phyloP scores from a whole-genome alignment of 805 yeast species.

The Metschnikowia lunata region DNA sequence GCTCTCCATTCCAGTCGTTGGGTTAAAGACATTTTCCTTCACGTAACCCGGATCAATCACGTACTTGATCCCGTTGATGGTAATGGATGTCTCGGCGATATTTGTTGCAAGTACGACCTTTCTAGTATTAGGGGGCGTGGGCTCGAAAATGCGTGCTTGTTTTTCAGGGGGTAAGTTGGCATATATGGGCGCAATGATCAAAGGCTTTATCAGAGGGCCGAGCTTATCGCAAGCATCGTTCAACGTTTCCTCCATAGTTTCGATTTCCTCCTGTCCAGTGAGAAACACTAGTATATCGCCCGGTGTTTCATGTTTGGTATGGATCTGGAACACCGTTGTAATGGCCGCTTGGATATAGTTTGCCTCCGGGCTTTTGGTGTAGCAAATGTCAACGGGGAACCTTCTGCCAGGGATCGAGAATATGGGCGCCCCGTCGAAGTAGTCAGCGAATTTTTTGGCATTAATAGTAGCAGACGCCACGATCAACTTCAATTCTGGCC shows the following conservation, averaged over 20 bases:
- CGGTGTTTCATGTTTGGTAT: conserved; percentile 54
- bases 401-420: conserved; percentile 88
- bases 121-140: conserved; percentile 72
- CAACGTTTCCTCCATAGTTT: conserved; percentile 67
- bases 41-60: conserved; percentile 46
- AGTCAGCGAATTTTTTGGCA: conserved; percentile 78
- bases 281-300: conserved; percentile 89
- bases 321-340: conserved; percentile 84
- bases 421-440: conserved; percentile 80
- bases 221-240: conserved; percentile 60
- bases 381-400: conserved; percentile 85
- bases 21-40: conserved; percentile 40
- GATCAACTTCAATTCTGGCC: conserved; percentile 70
- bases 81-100: conserved; percentile 58
- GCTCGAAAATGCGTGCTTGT: conserved; percentile 79
- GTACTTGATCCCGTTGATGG: conserved; percentile 40
- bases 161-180: conserved; percentile 85
- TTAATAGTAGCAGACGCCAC: conserved; percentile 95
- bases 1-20: conserved; percentile 42
- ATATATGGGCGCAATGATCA: conserved; percentile 81
- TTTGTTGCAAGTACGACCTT: conserved; percentile 94
- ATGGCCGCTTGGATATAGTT: conserved; percentile 88
- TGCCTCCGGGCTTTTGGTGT: conserved; percentile 82
- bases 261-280: conserved; percentile 97
- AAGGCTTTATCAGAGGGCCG: conserved; percentile 54